Conservation (phyloP, 768 basidiomycete species). For the Mycena filopes region DNA sequence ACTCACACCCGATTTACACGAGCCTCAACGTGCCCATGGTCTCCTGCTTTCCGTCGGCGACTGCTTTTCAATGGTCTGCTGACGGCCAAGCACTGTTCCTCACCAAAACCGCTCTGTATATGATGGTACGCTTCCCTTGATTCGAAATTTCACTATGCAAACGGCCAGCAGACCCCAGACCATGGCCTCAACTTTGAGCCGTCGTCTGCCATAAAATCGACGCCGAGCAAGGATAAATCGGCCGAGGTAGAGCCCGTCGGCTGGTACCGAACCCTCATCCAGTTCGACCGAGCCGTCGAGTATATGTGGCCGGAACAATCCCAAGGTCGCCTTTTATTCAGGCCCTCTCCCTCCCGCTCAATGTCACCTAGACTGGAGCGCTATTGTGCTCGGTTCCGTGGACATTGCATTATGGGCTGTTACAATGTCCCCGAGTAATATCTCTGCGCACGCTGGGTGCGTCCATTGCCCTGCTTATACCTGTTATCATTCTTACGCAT, state of each 20-base stretch:
- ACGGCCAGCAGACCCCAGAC: constrained; percentile 70
- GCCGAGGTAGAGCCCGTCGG: constrained; percentile 54
- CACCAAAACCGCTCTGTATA: constrained; percentile 74
- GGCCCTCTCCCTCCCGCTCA: background rate
- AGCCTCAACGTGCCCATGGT: constrained; percentile 69
- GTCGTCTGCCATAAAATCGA: constrained; percentile 60
- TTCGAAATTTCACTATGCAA: background rate
- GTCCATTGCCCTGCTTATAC: constrained; percentile 15
- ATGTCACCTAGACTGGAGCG: constrained; percentile 67
- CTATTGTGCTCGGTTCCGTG: constrained; percentile 77
- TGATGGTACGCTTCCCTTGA: constrained; percentile 61
- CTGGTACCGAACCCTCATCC: constrained; percentile 83
- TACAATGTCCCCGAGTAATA: constrained; percentile 74
- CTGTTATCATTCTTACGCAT: background rate
- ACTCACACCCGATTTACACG: constrained; percentile 52
- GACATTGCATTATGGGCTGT: constrained; percentile 69
- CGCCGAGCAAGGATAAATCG: constrained; percentile 41
- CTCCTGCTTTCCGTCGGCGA: constrained; percentile 65
- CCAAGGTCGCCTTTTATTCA: constrained; percentile 47
- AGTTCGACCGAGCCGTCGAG: constrained; percentile 58
- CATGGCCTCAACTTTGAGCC: constrained; percentile 75
- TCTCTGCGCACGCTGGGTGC: constrained; percentile 71
- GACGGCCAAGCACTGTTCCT: constrained; percentile 78
- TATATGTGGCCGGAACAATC: constrained; percentile 61
- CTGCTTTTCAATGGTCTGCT: constrained; percentile 75